A percentile compares a stretch with the other conserved stretches of the same genome.
These are phyloP conservation scores for Suillus paluster DNA, from an alignment of 768 basidiomycete species.

Conservation along the genomic window DNA sequence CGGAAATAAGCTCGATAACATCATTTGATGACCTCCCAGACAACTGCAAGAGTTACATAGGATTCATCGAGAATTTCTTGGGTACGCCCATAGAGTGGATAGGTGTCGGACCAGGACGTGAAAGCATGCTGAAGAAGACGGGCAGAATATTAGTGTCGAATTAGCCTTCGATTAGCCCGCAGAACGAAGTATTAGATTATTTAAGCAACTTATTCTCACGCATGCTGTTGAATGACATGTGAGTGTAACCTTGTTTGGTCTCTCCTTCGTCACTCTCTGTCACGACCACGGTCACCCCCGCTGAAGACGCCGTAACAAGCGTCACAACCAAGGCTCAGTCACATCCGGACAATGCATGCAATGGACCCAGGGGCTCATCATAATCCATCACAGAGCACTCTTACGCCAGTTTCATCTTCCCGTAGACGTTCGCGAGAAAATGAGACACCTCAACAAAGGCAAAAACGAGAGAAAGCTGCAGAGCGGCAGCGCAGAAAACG, in stretches of 20 bases:
- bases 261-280: slow-evolving; percentile 33
- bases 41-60: slow-evolving; percentile 84
- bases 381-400: slow-evolving; percentile 35
- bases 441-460: slow-evolving; percentile 72
- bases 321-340: slow-evolving; percentile 32
- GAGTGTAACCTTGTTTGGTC: slow-evolving; percentile 27
- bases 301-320: slow-evolving; percentile 37
- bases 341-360: slow-evolving; percentile 29
- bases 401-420: slow-evolving; percentile 37
- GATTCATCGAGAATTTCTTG: slow-evolving; percentile 80
- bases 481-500: slow-evolving; percentile 85
- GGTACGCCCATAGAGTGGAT: slow-evolving; percentile 87
- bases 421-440: slow-evolving; percentile 69
- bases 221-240: slow-evolving; percentile 10
- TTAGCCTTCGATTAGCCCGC: slow-evolving; percentile 14
- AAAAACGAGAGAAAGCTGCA: slow-evolving; percentile 86
- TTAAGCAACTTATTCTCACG: slow-evolving; percentile 26
- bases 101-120: slow-evolving; percentile 87
- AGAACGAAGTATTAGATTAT: not conserved
- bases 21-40: slow-evolving; percentile 79
- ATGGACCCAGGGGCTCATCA: slow-evolving; percentile 40
- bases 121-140: slow-evolving; percentile 64
- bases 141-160: slow-evolving; percentile 19
- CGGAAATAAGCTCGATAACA: slow-evolving; percentile 65
- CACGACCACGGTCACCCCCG: slow-evolving; percentile 14